Base-by-base conservation (phyloP, 2,329 filamentous ascomycete genomes). In the Aspergillus transmontanensis region DNA sequence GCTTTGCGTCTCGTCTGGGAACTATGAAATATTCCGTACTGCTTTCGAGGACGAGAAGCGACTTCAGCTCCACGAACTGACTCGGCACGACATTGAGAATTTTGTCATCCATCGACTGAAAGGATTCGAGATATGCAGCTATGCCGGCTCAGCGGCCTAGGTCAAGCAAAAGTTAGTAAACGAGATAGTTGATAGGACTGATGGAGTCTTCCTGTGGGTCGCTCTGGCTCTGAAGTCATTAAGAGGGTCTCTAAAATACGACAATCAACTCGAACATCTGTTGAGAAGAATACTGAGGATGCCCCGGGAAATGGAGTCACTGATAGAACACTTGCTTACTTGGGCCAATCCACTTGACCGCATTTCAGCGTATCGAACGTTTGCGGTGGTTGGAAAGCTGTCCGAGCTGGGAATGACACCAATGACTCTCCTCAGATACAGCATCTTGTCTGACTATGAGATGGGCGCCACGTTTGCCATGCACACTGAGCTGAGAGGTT, bases 191-290 rank as follows among this genome's bases (percentile, higher is more conserved):
- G 39, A 57, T 16, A 57, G 19, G 32, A 34, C 30, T 36, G 43
- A 28, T 21, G 57, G 57, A 21, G 45, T 59, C 7, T 59, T 59
- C 45, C 41, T 45, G 16, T 57, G 55, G 39, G 28, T 45, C 39
- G 36, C 41, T 7, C 30, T 45, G 14, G 36, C 19, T 12, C 21
- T 57, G 36, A 57, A 30, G 28, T 57, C 55, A 21, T 30, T 53
- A 19, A 32, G 48, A 32, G 10, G 26, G 48, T 19, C 12, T n/a
- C 7, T 53, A 28, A 53, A 19, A 30, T 34, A 53, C 7, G 48
- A 53, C 9, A 53, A 53, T 6, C 19, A 34, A 53, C 48, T 53
- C 23, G 3, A 16, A 11, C 30, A 19, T 5, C 16, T 21, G 30
- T n/a, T 32, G 48, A 34, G 19, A 53, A 53, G 26, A 28, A n/a